Evolutionary conservation across 78 protist genomes (phyloP).

Genomic region (Acrasis kona): DNA sequence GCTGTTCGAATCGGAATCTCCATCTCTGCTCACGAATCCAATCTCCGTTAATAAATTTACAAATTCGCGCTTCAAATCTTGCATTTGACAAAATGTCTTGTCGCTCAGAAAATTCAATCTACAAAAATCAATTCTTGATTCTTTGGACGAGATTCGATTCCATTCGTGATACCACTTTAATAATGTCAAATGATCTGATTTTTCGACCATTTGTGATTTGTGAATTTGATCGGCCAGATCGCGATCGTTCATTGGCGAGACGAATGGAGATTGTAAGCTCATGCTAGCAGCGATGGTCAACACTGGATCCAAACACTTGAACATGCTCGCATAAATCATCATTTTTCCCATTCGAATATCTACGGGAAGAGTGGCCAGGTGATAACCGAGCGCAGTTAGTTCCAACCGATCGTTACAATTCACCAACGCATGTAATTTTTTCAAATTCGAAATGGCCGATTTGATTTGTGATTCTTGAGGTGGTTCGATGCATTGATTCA

Average conservation of each 20-base stretch:
- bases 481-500: conserved; percentile 56
- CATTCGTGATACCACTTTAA: conserved; percentile 39
- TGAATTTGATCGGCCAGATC: conserved; percentile 32
- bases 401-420: not conserved
- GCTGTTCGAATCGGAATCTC: not conserved
- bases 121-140: conserved; percentile 24
- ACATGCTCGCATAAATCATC: conserved; percentile 53
- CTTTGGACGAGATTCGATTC: conserved; percentile 10
- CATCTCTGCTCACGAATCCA: conserved; percentile 16
- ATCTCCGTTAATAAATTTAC: conserved; percentile 24
- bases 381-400: conserved; percentile 66
- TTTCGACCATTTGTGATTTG: conserved; percentile 5
- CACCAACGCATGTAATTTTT: conserved; percentile 12
- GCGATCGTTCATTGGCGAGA: conserved; percentile 38
- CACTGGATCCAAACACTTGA: conserved; percentile 72
- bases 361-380: conserved; percentile 71
- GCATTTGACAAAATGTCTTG: not conserved
- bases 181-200: conserved; percentile 58
- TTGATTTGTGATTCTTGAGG: conserved; percentile 26
- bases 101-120: not conserved
- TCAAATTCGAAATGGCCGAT: conserved; percentile 25
- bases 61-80: conserved; percentile 37
- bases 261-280: conserved; percentile 46
- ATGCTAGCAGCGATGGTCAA: conserved; percentile 75
- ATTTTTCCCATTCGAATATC: conserved; percentile 75